These are phyloP conservation scores for Metarhizium robertsii DNA, from an alignment of 2,329 filamentous ascomycete species.

Conservation along the genomic window DNA sequence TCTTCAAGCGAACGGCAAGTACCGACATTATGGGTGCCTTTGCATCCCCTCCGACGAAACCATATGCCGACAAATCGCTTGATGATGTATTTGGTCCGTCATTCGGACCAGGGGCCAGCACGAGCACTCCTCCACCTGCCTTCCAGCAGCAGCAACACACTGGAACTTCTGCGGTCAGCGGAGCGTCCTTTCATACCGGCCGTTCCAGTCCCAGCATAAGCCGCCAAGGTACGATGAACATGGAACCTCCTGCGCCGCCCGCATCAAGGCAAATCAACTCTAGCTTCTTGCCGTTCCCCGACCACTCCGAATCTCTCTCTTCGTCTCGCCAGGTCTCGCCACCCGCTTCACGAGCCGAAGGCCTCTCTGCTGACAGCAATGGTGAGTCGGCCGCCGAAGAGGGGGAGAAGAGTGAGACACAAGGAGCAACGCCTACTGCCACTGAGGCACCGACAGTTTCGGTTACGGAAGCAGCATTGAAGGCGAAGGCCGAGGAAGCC, in stretches of 20 bases:
- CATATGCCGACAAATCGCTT: constrained; percentile 59
- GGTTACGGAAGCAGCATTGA: constrained; percentile 7
- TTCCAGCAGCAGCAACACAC: constrained; percentile 48
- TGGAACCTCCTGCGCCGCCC: constrained; percentile 53
- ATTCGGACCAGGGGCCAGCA: constrained; percentile 30
- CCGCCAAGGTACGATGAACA: constrained; percentile 49
- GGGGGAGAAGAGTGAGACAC: constrained; percentile 14
- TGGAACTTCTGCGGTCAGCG: constrained; percentile 44
- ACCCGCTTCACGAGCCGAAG: constrained; percentile 49
- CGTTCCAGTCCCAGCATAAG: constrained; percentile 53
- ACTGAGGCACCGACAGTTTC: constrained; percentile 14
- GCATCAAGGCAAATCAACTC: constrained; percentile 72
- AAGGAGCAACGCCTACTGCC: constrained; percentile 18
- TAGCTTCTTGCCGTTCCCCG: constrained; percentile 62
- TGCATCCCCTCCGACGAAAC: constrained; percentile 34
- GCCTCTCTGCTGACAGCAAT: constrained; percentile 24
- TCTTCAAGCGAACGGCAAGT: constrained; percentile 68
- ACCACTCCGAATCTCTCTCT: constrained; percentile 57
- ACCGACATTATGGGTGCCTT: constrained; percentile 50
- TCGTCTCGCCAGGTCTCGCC: constrained; percentile 74
- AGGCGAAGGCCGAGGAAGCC: constrained; percentile 11
- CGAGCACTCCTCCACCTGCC: constrained; percentile 28
- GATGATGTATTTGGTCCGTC: constrained; percentile 79
- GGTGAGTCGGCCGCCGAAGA: constrained; percentile 12
- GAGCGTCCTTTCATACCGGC: constrained; percentile 40